Base-by-base conservation (phyloP, 345 rosid species). In the Clarkia xantiana region DNA sequence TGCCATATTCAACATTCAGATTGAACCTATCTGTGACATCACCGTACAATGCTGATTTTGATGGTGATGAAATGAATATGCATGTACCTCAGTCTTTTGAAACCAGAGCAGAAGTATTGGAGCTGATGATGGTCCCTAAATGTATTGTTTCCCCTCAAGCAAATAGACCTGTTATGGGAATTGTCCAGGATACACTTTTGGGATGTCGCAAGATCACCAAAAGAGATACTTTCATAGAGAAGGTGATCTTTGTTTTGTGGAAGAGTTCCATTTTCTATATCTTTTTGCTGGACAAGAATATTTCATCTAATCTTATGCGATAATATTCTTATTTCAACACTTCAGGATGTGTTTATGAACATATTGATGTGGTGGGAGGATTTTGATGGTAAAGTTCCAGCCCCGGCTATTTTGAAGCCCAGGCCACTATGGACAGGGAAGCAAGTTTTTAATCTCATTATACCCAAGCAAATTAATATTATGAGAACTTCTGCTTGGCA, bases 361-460 rank as follows among this genome's bases (percentile, higher is more conserved):
- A 75, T 66, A 44, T 79, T 90, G 71, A 90, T 90, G 96, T 90
- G 98, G 98, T 90, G 98, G 98, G 98, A 90, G 74, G 98, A 90
- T 68, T 90, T 90, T 44, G 98, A 90, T 54, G 98, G 98, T 66
- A 86, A 90, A 73, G 73, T 90, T 69, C 96, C 98, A 25, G 82
- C 95, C 39, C 98, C 98, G 42, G 74, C 96, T 62, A 73, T 90
- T 73, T 59, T 83, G 74, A 83, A 84, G 76, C 98, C 96, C 25
- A 78, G 94, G 13, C 96, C 98, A n/a, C 76, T 86, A 41, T 90
- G 96, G 98, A 90, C 96, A 18, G 98, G 98, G 59, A 90, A 90
- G 58, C 98, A 90, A 70, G 94, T 90, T 64, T 90, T 90, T 46
- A 90, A 83, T 70, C 96, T 90, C 12, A 90, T 90, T 63, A 90